These are phyloP conservation scores for Fusarium sp. DNA, from an alignment of 2,329 filamentous ascomycete species.

Conservation along the genomic window DNA sequence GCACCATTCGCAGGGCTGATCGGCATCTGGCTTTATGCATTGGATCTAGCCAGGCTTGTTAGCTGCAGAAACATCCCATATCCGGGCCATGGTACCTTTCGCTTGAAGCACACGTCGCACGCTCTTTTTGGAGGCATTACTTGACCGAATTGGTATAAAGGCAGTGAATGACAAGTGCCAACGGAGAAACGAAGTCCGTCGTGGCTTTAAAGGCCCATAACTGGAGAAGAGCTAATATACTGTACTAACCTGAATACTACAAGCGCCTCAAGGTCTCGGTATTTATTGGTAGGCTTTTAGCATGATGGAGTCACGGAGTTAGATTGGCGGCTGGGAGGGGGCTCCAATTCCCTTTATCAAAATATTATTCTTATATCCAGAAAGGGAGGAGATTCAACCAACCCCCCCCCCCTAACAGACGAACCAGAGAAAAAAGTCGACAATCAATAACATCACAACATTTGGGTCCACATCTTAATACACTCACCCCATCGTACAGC, in stretches of 20 bases:
- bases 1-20: background rate
- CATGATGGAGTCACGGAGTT: background rate
- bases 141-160: background rate
- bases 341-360: no score
- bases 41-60: background rate
- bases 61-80: accelerated
- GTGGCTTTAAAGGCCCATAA: background rate
- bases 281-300: background rate
- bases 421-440: no score
- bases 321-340: no score
- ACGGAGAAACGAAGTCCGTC: background rate
- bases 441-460: background rate
- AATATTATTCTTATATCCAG: no score
- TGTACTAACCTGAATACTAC: background rate
- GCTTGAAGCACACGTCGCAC: slow-evolving; percentile 2
- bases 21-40: background rate
- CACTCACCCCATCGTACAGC: background rate
- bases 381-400: no score
- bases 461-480: background rate
- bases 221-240: background rate
- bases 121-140: slow-evolving; percentile 2
- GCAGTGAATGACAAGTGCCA: background rate
- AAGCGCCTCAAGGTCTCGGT: background rate
- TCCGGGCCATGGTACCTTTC: background rate
- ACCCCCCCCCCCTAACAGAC: no score